Conservation (phyloP, 139 green algal species). For the Volvox africanus region DNA sequence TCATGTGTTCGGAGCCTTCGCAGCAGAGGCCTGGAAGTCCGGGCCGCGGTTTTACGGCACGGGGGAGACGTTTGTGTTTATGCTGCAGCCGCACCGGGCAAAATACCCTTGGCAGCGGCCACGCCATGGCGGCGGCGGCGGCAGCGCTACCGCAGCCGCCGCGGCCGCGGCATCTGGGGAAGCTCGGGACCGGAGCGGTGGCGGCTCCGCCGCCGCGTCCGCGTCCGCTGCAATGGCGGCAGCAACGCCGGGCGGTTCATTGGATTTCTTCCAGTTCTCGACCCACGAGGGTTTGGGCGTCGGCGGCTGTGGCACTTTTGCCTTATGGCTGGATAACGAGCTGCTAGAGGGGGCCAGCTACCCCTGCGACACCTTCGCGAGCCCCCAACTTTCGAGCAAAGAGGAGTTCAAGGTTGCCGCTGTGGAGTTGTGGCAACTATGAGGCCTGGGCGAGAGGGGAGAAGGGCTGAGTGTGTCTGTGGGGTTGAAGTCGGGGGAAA, state of each 20-base stretch:
- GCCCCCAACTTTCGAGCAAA: slow-evolving; percentile 65
- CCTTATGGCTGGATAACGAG: slow-evolving; percentile 84
- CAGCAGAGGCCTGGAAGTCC: slow-evolving; percentile 74
- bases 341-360: slow-evolving; percentile 75
- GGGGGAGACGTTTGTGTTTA: slow-evolving; percentile 86
- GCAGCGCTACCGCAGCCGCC: neutral
- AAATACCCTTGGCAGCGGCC: slow-evolving; percentile 34
- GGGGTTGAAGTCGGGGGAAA: neutral
- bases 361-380: slow-evolving; percentile 80
- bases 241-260: neutral
- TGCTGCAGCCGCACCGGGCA: slow-evolving; percentile 58
- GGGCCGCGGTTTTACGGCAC: slow-evolving; percentile 82
- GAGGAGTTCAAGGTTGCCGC: slow-evolving; percentile 76
- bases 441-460: neutral
- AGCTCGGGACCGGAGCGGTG: neutral
- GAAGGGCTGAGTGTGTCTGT: neutral
- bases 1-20: slow-evolving; percentile 81
- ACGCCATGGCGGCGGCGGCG: neutral
- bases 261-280: slow-evolving; percentile 81
- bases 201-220: slow-evolving; percentile 36
- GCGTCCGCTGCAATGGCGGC: slow-evolving; percentile 22
- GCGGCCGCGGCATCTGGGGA: neutral
- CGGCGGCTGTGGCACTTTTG: slow-evolving; percentile 72
- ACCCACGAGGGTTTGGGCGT: slow-evolving; percentile 67
- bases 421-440: slow-evolving; percentile 83